Base-by-base conservation (phyloP, 2,329 filamentous ascomycete species). In the Delphinella strobiligena region DNA sequence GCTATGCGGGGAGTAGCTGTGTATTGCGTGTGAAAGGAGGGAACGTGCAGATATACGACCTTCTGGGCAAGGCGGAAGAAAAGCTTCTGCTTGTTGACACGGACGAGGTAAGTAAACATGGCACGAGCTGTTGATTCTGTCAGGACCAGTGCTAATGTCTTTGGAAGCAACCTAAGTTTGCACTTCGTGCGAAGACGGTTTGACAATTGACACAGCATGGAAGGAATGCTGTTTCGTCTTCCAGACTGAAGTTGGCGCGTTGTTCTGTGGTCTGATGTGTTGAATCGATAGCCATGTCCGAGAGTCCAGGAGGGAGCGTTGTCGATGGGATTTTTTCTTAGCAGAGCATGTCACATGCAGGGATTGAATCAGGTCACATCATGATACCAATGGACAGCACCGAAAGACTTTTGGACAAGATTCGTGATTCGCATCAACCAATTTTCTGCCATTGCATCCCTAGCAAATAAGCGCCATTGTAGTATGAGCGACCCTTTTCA, bases 1-100 rank as follows among this genome's bases (percentile, higher is more conserved):
- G 74, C 1, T 91, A 85, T 56, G 78, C 82, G 0, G 84, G 84
- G 0, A 86, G 80, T 0, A 86, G 79, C 44, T 72, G 78, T 0
- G 78, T 88, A 0, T 58, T 88, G 19, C 75, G 77, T 3, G 72
- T 89, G 19, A 64, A 73, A 8, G 59, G 66, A 4, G 82, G 80
- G 0, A 73, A 77, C 32, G 76, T 86, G 8, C 75, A 61, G 36
- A 68, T 87, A 0, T 85, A 80, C 39, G 81, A 82, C 0, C 61
- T 84, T 0, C 61, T 86, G 3, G 81, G 82, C 0, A 78, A 82
- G n/a, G 75, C 73, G 1, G 74, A 81, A 40, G 77, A 82, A 50
- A 74, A 74, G 2, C 60, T 86, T 1, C 58, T 88, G 4, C 65
- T 87, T 0, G 74, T 85, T 1, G 79, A 87, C 55, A 79, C 80